phyloP scores from a whole-genome alignment of 2,329 filamentous ascomycete genomes.

The Diaporthe citrichinensis region DNA sequence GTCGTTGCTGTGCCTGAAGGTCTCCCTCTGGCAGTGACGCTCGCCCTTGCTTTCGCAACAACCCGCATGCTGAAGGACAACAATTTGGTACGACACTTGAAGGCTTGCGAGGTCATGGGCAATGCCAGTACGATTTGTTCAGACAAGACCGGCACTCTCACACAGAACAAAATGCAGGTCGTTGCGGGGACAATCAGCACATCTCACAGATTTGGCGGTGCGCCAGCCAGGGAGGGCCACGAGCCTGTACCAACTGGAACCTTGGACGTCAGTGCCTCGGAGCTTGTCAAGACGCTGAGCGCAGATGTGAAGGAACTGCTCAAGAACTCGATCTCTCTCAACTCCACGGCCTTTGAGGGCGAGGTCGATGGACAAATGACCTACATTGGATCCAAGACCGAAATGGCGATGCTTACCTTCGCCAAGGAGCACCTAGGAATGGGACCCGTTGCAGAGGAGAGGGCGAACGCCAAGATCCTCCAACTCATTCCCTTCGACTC shows the following conservation, averaged over 20 bases:
- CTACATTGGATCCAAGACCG: slow-evolving; percentile 84
- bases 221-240: slow-evolving; percentile 41
- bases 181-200: slow-evolving; percentile 73
- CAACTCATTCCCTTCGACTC: slow-evolving; percentile 85
- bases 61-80: slow-evolving; percentile 84
- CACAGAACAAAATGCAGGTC: slow-evolving; percentile 79
- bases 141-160: slow-evolving; percentile 77
- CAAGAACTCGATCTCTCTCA: slow-evolving; percentile 72
- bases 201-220: slow-evolving; percentile 66
- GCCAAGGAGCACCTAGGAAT: slow-evolving; percentile 77
- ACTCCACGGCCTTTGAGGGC: slow-evolving; percentile 83
- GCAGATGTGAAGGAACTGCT: slow-evolving; percentile 66
- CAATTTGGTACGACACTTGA: slow-evolving; percentile 82
- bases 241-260: slow-evolving; percentile 37
- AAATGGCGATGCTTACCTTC: slow-evolving; percentile 80
- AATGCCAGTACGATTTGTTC: slow-evolving; percentile 81
- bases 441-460: slow-evolving; percentile 74
- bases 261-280: slow-evolving; percentile 57
- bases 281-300: slow-evolving; percentile 63
- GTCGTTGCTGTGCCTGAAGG: slow-evolving; percentile 86
- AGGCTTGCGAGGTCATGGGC: slow-evolving; percentile 86
- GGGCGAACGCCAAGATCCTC: slow-evolving; percentile 65
- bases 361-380: slow-evolving; percentile 76
- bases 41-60: slow-evolving; percentile 83
- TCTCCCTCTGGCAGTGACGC: slow-evolving; percentile 81